Percentiles rank a stretch among this genome's conserved stretches.
Evolutionary conservation across 768 basidiomycete genomes (phyloP).

Genomic region (Suillus luteus): DNA sequence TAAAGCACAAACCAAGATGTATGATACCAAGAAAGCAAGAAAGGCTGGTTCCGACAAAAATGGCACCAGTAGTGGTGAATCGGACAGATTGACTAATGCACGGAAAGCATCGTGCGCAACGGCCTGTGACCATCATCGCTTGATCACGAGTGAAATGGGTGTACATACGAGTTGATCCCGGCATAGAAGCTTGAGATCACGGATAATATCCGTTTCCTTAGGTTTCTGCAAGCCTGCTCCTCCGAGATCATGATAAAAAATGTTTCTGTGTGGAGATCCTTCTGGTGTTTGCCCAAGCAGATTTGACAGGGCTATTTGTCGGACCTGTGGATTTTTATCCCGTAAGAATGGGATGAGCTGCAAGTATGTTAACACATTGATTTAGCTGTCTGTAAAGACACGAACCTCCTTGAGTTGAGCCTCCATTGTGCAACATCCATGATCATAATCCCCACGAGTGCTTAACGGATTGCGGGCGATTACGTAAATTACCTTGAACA

Average conservation of each 20-base stretch:
- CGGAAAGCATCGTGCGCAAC: slow-evolving; percentile 95
- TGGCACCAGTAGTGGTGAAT: slow-evolving; percentile 67
- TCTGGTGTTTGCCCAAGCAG: slow-evolving; percentile 78
- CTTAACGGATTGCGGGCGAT: slow-evolving; percentile 14
- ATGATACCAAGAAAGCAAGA: slow-evolving; percentile 80
- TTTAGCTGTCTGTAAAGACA: slow-evolving; percentile 10
- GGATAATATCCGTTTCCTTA: slow-evolving; percentile 68
- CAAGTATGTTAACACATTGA: slow-evolving; percentile 14
- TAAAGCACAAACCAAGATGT: slow-evolving; percentile 67
- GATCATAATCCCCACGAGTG: slow-evolving; percentile 24
- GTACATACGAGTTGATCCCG: slow-evolving; percentile 77
- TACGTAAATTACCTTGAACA: slow-evolving; percentile 22
- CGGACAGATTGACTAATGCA: slow-evolving; percentile 91
- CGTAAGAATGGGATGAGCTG: slow-evolving; percentile 84
- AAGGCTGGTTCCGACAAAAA: slow-evolving; percentile 74
- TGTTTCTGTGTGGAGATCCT: slow-evolving; percentile 66
- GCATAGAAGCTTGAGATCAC: slow-evolving; percentile 85
- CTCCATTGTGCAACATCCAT: slow-evolving; percentile 31
- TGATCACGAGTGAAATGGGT: slow-evolving; percentile 18
- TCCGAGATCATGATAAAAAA: slow-evolving; percentile 70
- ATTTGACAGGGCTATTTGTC: slow-evolving; percentile 84
- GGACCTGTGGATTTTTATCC: slow-evolving; percentile 84
- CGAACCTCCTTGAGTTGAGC: slow-evolving; percentile 43
- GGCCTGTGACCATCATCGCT: slow-evolving; percentile 46
- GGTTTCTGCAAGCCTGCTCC: slow-evolving; percentile 56